phyloP scores from a whole-genome alignment of 176 grass and related monocot species.

The Dendrocalamus sinicus region DNA sequence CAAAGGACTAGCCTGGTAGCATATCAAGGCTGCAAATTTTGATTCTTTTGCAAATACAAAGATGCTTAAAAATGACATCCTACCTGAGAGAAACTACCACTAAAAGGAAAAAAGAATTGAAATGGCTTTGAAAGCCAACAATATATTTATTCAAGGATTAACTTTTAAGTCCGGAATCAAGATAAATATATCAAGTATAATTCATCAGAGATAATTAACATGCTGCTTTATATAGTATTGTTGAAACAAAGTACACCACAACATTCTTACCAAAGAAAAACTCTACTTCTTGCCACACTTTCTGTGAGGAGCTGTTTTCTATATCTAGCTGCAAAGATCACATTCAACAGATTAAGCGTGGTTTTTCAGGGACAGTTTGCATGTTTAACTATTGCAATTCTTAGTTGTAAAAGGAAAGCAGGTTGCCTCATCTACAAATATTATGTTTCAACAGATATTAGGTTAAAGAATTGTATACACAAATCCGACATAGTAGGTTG shows the following conservation, averaged over 20 bases:
- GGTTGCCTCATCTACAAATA: not conserved
- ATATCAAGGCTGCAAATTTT: no score
- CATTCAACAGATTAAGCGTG: constrained; percentile 13
- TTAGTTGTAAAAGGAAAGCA: constrained; percentile 40
- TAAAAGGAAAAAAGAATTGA: not conserved
- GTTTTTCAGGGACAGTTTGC: not conserved
- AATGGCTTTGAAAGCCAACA: not conserved
- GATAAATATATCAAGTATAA: constrained; percentile 30
- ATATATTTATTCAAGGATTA: not conserved
- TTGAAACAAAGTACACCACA: constrained; percentile 26
- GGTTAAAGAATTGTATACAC: not conserved
- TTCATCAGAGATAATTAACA: constrained; percentile 30
- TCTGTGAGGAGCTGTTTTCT: constrained; percentile 86
- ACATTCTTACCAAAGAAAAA: constrained; percentile 84
- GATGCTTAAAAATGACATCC: constrained; percentile 2
- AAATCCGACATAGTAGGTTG: not conserved
- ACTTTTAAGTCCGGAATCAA: constrained; percentile 6
- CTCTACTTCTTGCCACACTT: constrained; percentile 92
- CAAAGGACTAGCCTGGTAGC: not conserved
- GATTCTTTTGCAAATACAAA: not conserved
- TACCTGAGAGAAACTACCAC: not conserved
- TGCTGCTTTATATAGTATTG: not conserved
- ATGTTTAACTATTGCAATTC: constrained; percentile 23
- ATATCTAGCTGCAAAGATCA: constrained; percentile 88
- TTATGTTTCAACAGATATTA: not conserved